phyloP scores from a whole-genome alignment of 2,329 filamentous ascomycete species.

The Cryoendolithus antarcticus region DNA sequence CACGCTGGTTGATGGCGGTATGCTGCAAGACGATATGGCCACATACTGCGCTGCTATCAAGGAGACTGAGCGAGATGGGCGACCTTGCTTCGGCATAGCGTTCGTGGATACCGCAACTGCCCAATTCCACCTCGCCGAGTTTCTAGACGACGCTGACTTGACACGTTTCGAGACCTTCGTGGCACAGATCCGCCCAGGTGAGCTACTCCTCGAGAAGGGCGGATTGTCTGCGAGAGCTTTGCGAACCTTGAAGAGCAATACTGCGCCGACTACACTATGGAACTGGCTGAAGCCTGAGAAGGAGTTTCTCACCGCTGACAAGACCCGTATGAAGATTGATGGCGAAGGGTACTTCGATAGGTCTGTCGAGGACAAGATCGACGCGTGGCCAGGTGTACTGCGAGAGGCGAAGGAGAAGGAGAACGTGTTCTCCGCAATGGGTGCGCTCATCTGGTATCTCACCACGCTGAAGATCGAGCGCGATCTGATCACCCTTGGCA shows the following conservation, averaged over 20 bases:
- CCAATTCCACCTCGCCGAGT: slow-evolving; percentile 86
- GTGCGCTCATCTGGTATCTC: slow-evolving; percentile 79
- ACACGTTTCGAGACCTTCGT: slow-evolving; percentile 97
- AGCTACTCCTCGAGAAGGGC: slow-evolving; percentile 73
- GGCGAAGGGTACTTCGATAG: slow-evolving; percentile 64
- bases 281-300: slow-evolving; percentile 76
- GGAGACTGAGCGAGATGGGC: slow-evolving; percentile 50
- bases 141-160: slow-evolving; percentile 80
- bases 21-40: slow-evolving; percentile 97
- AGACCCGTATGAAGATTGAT: slow-evolving; percentile 68
- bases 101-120: slow-evolving; percentile 95
- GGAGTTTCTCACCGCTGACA: slow-evolving; percentile 85
- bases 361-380: slow-evolving; percentile 41
- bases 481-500: slow-evolving; percentile 75
- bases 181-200: slow-evolving; percentile 78
- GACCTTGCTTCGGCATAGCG: slow-evolving; percentile 77
- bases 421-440: slow-evolving; percentile 77
- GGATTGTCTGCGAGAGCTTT: slow-evolving; percentile 76
- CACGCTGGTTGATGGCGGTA: slow-evolving; percentile 86
- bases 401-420: slow-evolving; percentile 64
- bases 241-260: slow-evolving; percentile 93
- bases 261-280: slow-evolving; percentile 84
- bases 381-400: slow-evolving; percentile 68
- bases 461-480: slow-evolving; percentile 73
- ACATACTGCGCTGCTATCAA: slow-evolving; percentile 96